Evolutionary conservation across 345 rosid genomes (phyloP), one percentile per base, ranked within the genome.

Genomic region (Draba incana): DNA sequence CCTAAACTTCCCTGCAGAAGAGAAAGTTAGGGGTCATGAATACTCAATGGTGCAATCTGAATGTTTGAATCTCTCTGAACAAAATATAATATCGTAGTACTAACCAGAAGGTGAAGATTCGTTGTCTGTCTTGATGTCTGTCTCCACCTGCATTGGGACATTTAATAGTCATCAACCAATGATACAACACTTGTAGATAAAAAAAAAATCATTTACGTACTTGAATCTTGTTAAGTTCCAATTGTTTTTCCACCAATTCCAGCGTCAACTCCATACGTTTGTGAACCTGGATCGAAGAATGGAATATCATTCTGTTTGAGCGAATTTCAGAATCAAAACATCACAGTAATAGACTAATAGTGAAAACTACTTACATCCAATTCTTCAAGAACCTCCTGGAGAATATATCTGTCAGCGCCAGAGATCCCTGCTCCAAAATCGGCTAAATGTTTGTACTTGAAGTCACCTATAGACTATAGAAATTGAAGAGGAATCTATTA

Each of bases 391-490:
- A 88, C 94, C 66, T 75, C 71, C 74, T 90, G 96, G 74, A 83
- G 77, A 66, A 84, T 88, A 69, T 80, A 72, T 77, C 88, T 88
- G 82, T 81, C 86, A 43, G 85, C 92, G 4, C 94, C 92, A 30
- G 92, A 88, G 84, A 92, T 88, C 48, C 93, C 97, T 59, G 97
- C 97, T 46, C 97, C 98, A 75, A 92, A 92, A 82, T 92, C 97
- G 42, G 98, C 97, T 66, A 88, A 76, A 69, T 85, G 79, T 60
- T 85, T 77, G 54, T 85, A 86, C 71, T 75, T 88, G 70, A 90
- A 88, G 70, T 88, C 97, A 35, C 93, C 96, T 61, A 86, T 77
- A 74, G 90, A 92, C 98, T 92, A 83, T 65, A 83, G 15, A 62
- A 15, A 48, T 41, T 37, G 30, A 68, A 70, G 46, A 53, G 10